Base-by-base conservation (phyloP, 2,329 filamentous ascomycete species). In the Dothideomycetes sp. region DNA sequence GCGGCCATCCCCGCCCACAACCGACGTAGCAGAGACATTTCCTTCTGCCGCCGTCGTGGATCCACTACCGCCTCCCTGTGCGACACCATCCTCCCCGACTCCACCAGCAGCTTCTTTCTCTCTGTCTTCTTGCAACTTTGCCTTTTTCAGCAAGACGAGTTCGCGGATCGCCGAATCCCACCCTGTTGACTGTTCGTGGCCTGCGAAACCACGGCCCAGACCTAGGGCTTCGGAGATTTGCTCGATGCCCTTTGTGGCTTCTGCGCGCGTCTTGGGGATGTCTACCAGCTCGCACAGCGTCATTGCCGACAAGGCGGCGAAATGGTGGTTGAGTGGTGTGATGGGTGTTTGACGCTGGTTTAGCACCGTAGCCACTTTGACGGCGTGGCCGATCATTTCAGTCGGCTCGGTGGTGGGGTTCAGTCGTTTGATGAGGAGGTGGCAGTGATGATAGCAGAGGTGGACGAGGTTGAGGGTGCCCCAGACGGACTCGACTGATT, bases 401-500 rank as follows among this genome's bases (percentile, higher is more conserved):
- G 66, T 60, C 0, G 74, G 66, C 31, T 72, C 70, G 1, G 71
- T 65, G 9, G 66, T 67, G 1, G 74, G 69, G 29, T 71, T 73
- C 39, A 79, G 64, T 2, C 83, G 66, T 37, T 77, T 75, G 8
- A 75, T 68, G 14, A 85, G 64, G 7, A 84, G 66, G 45, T 77
- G 75, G 47, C 75, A 70, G 55, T 84, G 79, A 73, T 81, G 83
- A 58, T 82, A 84, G 14, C 73, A 73, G 17, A 85, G 65, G 48
- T 81, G 75, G 2, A 84, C 65, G 22, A 80, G 68, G 16, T 74
- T 73, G 18, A 79, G 62, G 32, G 69, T 66, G 10, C 65, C 60
- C 54, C 62, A 64, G 34, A 64, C 55, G 5, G 53, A 57, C 3
- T 80, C 77, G 2, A 84, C 65, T 39, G 75, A 69, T 55, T 81